A percentile compares a stretch with the other conserved stretches of the same genome.
These are phyloP conservation scores for Sicyos baderoa DNA, from an alignment of 306 rosid species.

Conservation along the genomic window DNA sequence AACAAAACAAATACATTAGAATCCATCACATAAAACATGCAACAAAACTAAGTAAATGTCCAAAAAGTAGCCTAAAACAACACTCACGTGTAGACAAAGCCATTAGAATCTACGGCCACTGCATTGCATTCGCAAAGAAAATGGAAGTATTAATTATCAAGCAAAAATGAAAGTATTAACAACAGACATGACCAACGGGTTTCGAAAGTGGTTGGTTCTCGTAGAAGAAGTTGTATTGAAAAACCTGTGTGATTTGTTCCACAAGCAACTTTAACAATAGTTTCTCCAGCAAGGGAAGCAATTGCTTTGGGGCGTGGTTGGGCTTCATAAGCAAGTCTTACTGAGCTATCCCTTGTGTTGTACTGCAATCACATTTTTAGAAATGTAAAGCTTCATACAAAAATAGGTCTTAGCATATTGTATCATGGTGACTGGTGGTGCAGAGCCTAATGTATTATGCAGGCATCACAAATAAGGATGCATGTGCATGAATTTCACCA, in stretches of 20 bases:
- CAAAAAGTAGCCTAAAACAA: conserved; percentile 14
- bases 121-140: conserved; percentile 26
- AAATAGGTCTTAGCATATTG: neutral
- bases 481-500: neutral
- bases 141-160: neutral
- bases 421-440: neutral
- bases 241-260: conserved; percentile 92
- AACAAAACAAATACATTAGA: conserved; percentile 6
- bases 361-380: conserved; percentile 54
- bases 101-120: conserved; percentile 94
- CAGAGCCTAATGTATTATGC: neutral
- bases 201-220: neutral
- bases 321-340: conserved; percentile 86
- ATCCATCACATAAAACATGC: neutral
- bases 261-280: conserved; percentile 79
- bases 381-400: conserved; percentile 1
- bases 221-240: neutral
- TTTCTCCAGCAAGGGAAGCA: conserved; percentile 77
- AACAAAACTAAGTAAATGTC: conserved; percentile 1
- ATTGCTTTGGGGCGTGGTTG: conserved; percentile 91
- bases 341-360: conserved; percentile 89
- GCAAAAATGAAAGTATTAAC: neutral
- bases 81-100: conserved; percentile 87
- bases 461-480: neutral
- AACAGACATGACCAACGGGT: neutral